phyloP scores from a whole-genome alignment of 345 rosid genomes.

The Populus davidiana region DNA sequence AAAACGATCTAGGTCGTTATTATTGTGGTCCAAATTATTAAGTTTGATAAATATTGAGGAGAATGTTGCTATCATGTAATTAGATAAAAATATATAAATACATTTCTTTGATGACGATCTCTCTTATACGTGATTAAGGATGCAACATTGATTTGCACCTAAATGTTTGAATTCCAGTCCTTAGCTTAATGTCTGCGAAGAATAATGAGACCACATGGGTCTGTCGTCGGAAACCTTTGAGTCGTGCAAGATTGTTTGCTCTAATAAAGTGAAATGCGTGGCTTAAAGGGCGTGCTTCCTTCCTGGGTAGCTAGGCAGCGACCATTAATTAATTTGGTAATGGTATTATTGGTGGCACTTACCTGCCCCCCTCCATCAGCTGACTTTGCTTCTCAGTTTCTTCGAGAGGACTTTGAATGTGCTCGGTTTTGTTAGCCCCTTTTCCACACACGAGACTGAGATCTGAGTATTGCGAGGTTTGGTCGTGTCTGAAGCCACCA shows the following conservation, averaged over 20 bases:
- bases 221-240: too few species aligned
- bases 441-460: background rate
- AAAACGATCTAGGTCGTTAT: background rate
- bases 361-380: background rate
- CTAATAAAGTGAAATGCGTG: background rate
- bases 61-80: background rate
- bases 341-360: background rate
- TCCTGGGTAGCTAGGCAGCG: background rate
- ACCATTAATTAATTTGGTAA: background rate
- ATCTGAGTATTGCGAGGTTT: too few species aligned
- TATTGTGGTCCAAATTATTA: background rate
- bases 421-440: background rate
- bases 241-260: too few species aligned
- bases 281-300: background rate
- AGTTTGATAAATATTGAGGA: background rate
- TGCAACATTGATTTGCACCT: background rate
- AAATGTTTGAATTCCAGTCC: background rate
- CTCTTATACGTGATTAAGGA: background rate
- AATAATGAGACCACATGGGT: background rate
- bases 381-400: background rate
- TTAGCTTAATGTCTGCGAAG: background rate
- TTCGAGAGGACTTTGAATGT: background rate
- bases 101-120: background rate
- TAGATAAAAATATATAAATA: too few species aligned
- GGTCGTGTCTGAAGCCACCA: conserved; percentile 11